A percentile compares a stretch with the other conserved stretches of the same genome.
Evolutionary conservation across 305 asterid genomes (phyloP).

Genomic region (Plantago rigida): DNA sequence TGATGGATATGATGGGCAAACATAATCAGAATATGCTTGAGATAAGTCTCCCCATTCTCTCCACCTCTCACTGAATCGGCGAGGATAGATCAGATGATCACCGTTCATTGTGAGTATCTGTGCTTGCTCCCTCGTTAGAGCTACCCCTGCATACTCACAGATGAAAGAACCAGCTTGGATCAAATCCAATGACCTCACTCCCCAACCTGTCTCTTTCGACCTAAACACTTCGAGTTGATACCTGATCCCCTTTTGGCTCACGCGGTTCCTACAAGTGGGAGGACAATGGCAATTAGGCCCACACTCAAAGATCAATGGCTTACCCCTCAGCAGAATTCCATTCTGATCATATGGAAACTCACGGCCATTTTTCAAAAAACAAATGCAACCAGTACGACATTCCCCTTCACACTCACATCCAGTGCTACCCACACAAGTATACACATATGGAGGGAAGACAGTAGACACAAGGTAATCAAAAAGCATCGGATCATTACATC

Average conservation of each 20-base stretch:
- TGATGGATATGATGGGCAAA: constrained; percentile 50
- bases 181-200: constrained; percentile 77
- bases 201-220: constrained; percentile 88
- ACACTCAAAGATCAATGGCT: constrained; percentile 77
- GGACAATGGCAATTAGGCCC: constrained; percentile 81
- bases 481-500: constrained; percentile 48
- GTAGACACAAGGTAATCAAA: constrained; percentile 47
- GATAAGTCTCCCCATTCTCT: constrained; percentile 85
- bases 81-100: constrained; percentile 65
- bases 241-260: constrained; percentile 65
- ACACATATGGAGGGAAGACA: constrained; percentile 51
- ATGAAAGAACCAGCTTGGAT: constrained; percentile 86
- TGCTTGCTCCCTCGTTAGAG: constrained; percentile 73
- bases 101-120: constrained; percentile 73
- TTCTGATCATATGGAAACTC: constrained; percentile 55
- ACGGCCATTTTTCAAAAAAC: constrained; percentile 69
- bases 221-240: constrained; percentile 77
- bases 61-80: constrained; percentile 70
- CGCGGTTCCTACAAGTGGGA: constrained; percentile 67
- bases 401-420: constrained; percentile 69
- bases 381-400: constrained; percentile 53
- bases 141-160: constrained; percentile 78
- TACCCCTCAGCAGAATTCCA: constrained; percentile 71
- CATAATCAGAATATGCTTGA: constrained; percentile 46
- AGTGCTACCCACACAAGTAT: constrained; percentile 26